Base-by-base conservation (phyloP, 2,329 filamentous ascomycete species). In the Lachnellula suecica region DNA sequence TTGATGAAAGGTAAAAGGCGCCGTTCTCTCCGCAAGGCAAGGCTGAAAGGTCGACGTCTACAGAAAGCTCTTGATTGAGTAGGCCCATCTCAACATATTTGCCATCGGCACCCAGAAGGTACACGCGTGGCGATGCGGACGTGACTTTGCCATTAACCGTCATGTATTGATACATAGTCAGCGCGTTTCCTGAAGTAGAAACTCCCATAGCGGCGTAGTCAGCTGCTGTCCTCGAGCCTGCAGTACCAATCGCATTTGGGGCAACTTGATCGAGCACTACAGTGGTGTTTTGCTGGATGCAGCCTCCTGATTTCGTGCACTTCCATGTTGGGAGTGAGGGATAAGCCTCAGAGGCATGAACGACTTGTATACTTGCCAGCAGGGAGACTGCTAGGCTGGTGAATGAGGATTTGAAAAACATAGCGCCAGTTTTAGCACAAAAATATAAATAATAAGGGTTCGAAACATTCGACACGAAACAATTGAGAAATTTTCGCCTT, bases 21-120 rank as follows among this genome's bases (percentile, higher is more conserved):
- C 85, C 85, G 70, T 90, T 89, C 54, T 89, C 72, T 53, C 86
- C 87, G 64, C 87, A 89, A 51, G 79, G 79, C 15, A 87, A 73
- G 59, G 78, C 78, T 31, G 84, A 87, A 43, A 86, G 79, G 64
- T 89, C 85, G 42, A 88, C 85, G 50, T 87, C 84, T 54, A 88
- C 87, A 52, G 83, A 83, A 70, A 89, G 83, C 70, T 89, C 85
- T 65, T 84, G 78, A 70, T 81, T 81, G 48, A 82, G 74, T 54
- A 87, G 74, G 54, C 81, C 76, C 72, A 88, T 83, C 66, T 80
- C 76, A 71, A 86, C 72, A 70, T 89, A 89, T 54, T 78, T 81
- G 60, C 73, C 73, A 43, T 60, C 54, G 10, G 31, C 46, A 20
- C 46, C 52, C 9, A 57, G 47, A 13, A 60, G 56, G 34, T 60